Evolutionary conservation across 805 yeast genomes (phyloP), one percentile per base, ranked within the genome.

Genomic region (Grigorovia transvaalensis): DNA sequence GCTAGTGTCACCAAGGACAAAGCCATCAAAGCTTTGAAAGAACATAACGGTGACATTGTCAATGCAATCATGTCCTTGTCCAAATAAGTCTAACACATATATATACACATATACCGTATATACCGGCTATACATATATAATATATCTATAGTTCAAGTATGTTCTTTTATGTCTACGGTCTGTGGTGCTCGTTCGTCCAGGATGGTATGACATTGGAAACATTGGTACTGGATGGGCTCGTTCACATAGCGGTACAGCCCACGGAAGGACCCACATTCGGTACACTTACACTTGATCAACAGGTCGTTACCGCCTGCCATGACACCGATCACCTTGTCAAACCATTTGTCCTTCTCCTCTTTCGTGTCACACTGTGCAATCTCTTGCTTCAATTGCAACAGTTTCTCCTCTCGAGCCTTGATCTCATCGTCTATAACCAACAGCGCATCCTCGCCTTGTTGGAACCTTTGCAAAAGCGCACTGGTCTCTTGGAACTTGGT

Each of bases 11-110:
- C 96, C 52, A 84, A 89, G 76, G 81, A 80, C 64, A 87, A 88
- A 79, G 98, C 98, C 59, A 87, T 81, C 64, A 85, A 85, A 72
- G 96, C 97, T 63, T 79, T 93, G 72, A 85, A 78, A 71, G 84
- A 79, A 61, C 88, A 90, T 78, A 80, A 86, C 64, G 89, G 90
- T 72, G 98, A 93, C 72, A 83, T 93, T 74, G 97, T 93, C 69
- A 89, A 90, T 71, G 91, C 98, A 62, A 88, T 91, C 72, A 88
- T 91, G 96, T 82, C 85, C 59, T 77, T 85, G 71, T 71, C 77
- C 45, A 64, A 62, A 53, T 64, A 62, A 27, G 33, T 20, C 27
- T 23, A 23, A 23, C 6, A 23, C 27, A 23, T 23, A 4, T 4
- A 23, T 23, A 23, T 23, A 23, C 27, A 23, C 6, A 23, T 23